phyloP scores from a whole-genome alignment of 1,284 basidiomycete species.

The Cutaneotrichosporon spelunceum region DNA sequence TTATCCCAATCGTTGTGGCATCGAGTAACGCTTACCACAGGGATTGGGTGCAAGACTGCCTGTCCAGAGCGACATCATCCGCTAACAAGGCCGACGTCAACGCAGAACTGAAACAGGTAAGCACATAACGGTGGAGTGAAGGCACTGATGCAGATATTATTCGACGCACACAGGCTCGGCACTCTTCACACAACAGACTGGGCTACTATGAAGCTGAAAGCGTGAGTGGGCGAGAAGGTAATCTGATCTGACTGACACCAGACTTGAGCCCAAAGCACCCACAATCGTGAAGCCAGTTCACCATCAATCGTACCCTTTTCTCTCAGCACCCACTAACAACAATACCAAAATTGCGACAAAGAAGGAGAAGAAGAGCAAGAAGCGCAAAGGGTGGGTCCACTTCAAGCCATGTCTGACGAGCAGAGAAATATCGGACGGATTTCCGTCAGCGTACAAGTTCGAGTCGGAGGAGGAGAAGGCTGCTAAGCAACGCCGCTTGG shows the following conservation, averaged over 20 bases:
- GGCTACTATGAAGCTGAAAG: constrained; percentile 44
- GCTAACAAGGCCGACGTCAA: constrained; percentile 50
- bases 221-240: constrained; percentile 26
- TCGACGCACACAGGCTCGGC: constrained; percentile 47
- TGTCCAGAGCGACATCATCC: constrained; percentile 41
- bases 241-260: constrained; percentile 13
- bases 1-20: not conserved
- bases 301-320: not conserved
- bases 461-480: constrained; percentile 36
- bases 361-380: constrained; percentile 31
- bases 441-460: constrained; percentile 27
- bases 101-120: constrained; percentile 48
- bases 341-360: constrained; percentile 3
- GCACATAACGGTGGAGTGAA: constrained; percentile 7
- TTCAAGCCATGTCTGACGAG: not conserved
- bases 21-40: constrained; percentile 26
- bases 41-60: constrained; percentile 48
- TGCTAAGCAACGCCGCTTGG: constrained; percentile 41
- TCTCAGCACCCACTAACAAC: constrained; percentile 4
- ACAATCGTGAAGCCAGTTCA: not conserved
- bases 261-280: constrained; percentile 35
- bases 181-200: constrained; percentile 49
- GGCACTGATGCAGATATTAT: constrained; percentile 39
- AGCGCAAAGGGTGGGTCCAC: constrained; percentile 39
- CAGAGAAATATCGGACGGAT: constrained; percentile 14